Evolutionary conservation across 1,284 basidiomycete species (phyloP).

Genomic region (Somion occarium): DNA sequence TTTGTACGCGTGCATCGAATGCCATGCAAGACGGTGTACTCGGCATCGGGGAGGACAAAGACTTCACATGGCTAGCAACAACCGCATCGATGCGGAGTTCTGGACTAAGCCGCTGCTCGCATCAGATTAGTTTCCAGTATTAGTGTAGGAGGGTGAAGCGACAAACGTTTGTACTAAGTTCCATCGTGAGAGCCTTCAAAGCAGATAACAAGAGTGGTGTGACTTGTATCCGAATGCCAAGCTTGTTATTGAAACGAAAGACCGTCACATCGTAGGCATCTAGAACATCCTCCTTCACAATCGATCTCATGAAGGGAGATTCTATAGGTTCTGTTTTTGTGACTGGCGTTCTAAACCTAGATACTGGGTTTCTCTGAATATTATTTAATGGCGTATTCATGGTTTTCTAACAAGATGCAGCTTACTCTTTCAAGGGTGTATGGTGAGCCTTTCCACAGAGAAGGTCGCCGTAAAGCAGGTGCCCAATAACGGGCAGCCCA

Average conservation of each 20-base stretch:
- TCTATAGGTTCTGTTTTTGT: background rate
- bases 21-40: background rate
- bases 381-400: no score
- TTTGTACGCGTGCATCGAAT: background rate
- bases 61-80: slow-evolving; percentile 20
- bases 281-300: background rate
- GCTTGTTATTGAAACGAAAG: slow-evolving; percentile 16
- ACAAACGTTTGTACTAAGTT: slow-evolving; percentile 20
- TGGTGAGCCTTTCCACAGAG: slow-evolving; percentile 32
- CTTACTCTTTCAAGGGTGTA: slow-evolving; percentile 30
- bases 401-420: no score
- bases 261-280: slow-evolving; percentile 12
- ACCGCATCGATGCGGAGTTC: slow-evolving; percentile 26
- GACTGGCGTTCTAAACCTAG: background rate
- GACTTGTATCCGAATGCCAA: slow-evolving; percentile 16
- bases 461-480: slow-evolving; percentile 23
- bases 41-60: slow-evolving; percentile 2
- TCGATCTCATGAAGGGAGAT: background rate
- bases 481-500: slow-evolving; percentile 29
- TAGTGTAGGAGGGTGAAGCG: background rate
- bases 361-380: background rate
- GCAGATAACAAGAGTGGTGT: slow-evolving; percentile 23
- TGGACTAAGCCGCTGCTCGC: slow-evolving; percentile 21
- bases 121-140: background rate
- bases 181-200: slow-evolving; percentile 14